phyloP scores from a whole-genome alignment of 2,329 filamentous ascomycete genomes.

The Bimuria novae-zelandiae region DNA sequence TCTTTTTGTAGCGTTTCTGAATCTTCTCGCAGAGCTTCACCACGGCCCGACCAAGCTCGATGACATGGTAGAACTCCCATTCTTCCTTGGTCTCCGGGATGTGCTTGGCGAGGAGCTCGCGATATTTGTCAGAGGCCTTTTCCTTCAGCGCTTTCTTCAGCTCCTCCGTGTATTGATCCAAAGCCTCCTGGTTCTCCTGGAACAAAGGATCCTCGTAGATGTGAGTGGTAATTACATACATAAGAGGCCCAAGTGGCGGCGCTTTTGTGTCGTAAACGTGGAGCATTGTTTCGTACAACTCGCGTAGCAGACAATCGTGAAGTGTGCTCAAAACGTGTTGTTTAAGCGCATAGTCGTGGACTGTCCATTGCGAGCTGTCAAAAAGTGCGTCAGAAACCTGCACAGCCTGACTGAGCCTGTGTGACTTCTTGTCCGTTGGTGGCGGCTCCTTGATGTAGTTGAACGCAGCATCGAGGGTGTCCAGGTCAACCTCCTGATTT shows the following conservation, averaged over 20 bases:
- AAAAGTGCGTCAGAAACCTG: constrained; percentile 48
- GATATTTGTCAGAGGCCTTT: constrained; percentile 79
- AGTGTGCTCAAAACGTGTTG: constrained; percentile 74
- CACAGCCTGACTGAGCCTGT: constrained; percentile 54
- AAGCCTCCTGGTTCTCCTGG: constrained; percentile 69
- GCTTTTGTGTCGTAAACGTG: constrained; percentile 89
- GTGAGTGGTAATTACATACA: constrained; percentile 81
- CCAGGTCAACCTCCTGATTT: constrained; percentile 75
- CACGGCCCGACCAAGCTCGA: constrained; percentile 84
- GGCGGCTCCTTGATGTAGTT: constrained; percentile 76
- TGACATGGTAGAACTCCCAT: constrained; percentile 91
- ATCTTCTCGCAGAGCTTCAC: constrained; percentile 86
- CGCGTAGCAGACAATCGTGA: constrained; percentile 81
- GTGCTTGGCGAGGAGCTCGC: constrained; percentile 75
- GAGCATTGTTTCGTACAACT: constrained; percentile 86
- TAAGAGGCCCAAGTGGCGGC: constrained; percentile 75
- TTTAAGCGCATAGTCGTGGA: constrained; percentile 61
- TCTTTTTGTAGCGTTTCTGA: constrained; percentile 88
- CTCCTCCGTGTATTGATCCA: constrained; percentile 72
- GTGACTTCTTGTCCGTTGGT: constrained; percentile 64
- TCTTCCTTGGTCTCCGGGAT: constrained; percentile 79
- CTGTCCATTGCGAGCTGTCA: constrained; percentile 56
- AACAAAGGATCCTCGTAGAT: constrained; percentile 80
- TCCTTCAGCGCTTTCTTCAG: constrained; percentile 73
- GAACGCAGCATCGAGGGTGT: constrained; percentile 83